Evolutionary conservation across 108 stramenopile species (phyloP).

Genomic region (Aurantiochytrium sp.): DNA sequence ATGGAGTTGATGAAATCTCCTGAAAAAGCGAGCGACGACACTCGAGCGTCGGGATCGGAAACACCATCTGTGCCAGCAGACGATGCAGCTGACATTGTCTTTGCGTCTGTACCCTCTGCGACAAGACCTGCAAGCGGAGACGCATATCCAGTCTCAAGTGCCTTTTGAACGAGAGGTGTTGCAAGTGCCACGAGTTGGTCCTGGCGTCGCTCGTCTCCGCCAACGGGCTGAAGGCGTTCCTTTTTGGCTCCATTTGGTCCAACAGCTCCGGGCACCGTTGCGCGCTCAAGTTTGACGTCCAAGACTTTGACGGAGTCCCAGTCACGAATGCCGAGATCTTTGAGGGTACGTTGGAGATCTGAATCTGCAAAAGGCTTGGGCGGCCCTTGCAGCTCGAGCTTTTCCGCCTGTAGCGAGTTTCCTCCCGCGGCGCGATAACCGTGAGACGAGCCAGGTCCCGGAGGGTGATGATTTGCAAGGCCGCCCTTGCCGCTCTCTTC

Average conservation of each 20-base stretch:
- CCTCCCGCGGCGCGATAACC: background rate
- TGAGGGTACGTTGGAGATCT: background rate
- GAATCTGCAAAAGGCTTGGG: background rate
- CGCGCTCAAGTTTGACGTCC: background rate
- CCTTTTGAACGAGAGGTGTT: background rate
- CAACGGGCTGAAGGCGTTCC: background rate
- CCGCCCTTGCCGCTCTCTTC: background rate
- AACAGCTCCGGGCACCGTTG: background rate
- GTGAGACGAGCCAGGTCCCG: background rate
- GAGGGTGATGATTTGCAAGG: background rate
- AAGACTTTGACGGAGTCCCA: slow-evolving; percentile 6
- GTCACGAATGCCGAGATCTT: background rate
- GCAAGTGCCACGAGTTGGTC: background rate
- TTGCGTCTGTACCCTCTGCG: too few species aligned
- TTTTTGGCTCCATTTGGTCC: background rate
- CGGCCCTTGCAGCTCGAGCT: background rate
- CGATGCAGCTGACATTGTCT: too few species aligned
- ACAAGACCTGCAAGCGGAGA: background rate
- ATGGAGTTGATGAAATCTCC: background rate
- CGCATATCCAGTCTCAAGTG: background rate
- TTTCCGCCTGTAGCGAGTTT: too few species aligned
- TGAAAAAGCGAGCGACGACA: background rate
- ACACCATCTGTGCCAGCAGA: too few species aligned
- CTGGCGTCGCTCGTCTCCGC: background rate
- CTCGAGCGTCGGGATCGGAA: too few species aligned